These are phyloP conservation scores for Metrosideros polymorpha DNA, from an alignment of 441 rosid species.

Conservation along the genomic window DNA sequence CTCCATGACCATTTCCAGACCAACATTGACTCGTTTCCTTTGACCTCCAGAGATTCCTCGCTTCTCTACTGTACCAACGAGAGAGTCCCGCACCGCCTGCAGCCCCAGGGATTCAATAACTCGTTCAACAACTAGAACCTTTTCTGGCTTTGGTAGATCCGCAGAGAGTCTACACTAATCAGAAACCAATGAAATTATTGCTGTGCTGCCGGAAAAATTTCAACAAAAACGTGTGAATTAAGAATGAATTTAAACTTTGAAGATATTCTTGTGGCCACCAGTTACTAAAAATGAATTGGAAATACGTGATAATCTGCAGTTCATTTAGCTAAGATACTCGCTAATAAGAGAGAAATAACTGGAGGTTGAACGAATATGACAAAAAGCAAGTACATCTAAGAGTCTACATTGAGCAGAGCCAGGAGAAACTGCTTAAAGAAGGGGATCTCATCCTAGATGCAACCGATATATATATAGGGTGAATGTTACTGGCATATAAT, in stretches of 20 bases:
- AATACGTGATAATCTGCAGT: not conserved
- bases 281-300: not conserved
- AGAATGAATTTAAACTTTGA: not conserved
- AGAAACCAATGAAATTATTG: not conserved
- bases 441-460: not conserved
- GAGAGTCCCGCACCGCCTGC: constrained; percentile 71
- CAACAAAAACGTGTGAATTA: not conserved
- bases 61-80: constrained; percentile 93
- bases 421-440: not conserved
- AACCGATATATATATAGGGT: not conserved
- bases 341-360: not conserved
- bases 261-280: not conserved
- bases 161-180: constrained; percentile 54
- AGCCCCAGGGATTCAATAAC: constrained; percentile 85
- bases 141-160: constrained; percentile 63
- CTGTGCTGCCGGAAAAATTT: not conserved
- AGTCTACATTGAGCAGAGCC: not conserved
- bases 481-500: not conserved
- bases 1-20: constrained; percentile 99
- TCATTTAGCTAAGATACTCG: not conserved
- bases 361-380: not conserved
- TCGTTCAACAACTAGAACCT: constrained; percentile 88
- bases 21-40: constrained; percentile 93
- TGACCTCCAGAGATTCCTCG: constrained; percentile 99
- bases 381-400: not conserved